Base-by-base conservation (phyloP, 306 rosid species). In the Vigna nakashimae region DNA sequence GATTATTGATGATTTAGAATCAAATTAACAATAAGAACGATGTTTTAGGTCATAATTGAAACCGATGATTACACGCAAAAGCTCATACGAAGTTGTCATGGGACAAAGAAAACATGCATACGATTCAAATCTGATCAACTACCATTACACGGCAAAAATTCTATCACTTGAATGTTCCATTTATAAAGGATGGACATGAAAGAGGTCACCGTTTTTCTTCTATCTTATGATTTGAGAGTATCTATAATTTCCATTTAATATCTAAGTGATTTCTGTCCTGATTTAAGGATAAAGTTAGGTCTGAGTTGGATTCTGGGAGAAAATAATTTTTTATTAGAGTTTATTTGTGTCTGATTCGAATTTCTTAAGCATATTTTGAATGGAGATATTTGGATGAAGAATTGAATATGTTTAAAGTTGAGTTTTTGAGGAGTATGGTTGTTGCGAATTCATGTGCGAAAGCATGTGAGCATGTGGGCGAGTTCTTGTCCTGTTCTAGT, bases 391-490 rank as follows among this genome's bases (percentile, higher is more conserved):
- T 1, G 3, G 3, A 26, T 26, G 26, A 24, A 24, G 26, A 24
- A 24, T 24, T 24, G 26, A 24, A 24, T 1, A 24, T 26, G 28
- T 26, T 26, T 30, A 30, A 30, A 30, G 34, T 30, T 36, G 42
- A 36, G 42, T 6, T 36, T 6, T 6, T 6, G 42, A 36, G 6
- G 65, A 18, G 53, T 70, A 38, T 74, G 79, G 9, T 86, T 88
- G 92, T 89, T 91, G 75, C 75, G 60, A 78, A 71, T 64, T 73
- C 92, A 91, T 87, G 97, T 91, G 97, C 91, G 32, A 74, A 57
- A 68, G 91, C 98, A 91, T 90, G 98, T 88, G 93, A 78, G 16
- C 92, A 93, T 86, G 92, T 93, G 96, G 79, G 55, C 20, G 24
- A 51, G 77, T 77, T 85, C 74, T 80, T 22, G 86, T 91, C 87